Base-by-base conservation (phyloP, 1,284 basidiomycete species). In the Porogramme epimiltina region DNA sequence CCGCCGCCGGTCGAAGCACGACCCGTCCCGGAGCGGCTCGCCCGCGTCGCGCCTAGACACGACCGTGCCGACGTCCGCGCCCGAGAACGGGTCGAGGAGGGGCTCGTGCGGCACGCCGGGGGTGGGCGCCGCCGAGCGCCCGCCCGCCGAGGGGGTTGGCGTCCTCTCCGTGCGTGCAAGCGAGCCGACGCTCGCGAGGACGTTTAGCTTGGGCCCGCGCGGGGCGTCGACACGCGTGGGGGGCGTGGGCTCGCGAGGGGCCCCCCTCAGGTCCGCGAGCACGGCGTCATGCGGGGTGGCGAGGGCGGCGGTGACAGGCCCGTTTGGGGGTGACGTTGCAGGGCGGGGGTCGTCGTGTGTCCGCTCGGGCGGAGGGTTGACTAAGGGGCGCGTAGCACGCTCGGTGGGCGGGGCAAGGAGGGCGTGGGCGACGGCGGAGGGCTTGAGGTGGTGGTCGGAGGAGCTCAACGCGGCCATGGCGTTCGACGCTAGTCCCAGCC, bases 251-350 rank as follows among this genome's bases (percentile, higher is more conserved):
- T 57, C 53, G 20, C 59, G 51, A 18, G 63, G 62, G 28, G 9
- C 34, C 24, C 71, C 70, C 16, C 77, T 72, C 18, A 86, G 71
- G 45, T 79, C 76, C 19, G 78, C 74, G 25, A 88, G 66, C 42
- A 81, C 67, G 24, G 73, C 73, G 66, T 88, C 86, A 62, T 88
- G 86, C n/a, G 83, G 83, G 2, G 81, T 84, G 47, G 73, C 72
- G 45, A 78, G 58, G 3, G 68, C 62, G 20, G 67, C 59, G 11
- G 65, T 66, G 18, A 66, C 54, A 10, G 61, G 59, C 23, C 52
- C 40, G 33, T 56, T 45, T 16, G 49, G 42, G 36, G 57, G 55
- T 4, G 56, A 51, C 34, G 23, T 36, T 26, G 46, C 42, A 46
- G 10, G 9, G 34, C 34, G 34, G 34, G 34, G 6, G 9, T 16